phyloP scores from a whole-genome alignment of 2,329 filamentous ascomycete genomes.

The Monosporascus ibericus region DNA sequence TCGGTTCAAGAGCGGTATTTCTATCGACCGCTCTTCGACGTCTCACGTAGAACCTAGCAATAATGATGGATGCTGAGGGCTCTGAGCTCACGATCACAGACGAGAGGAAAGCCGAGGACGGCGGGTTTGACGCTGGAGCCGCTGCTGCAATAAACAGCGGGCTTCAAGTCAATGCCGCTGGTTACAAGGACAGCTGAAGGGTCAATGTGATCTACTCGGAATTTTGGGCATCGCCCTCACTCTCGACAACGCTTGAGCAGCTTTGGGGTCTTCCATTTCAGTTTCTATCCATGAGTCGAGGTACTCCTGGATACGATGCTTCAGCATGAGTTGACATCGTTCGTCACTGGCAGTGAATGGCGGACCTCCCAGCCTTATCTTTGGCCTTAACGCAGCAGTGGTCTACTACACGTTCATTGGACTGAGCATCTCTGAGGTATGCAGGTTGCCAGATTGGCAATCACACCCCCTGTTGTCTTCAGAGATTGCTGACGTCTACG shows the following conservation, averaged over 20 bases:
- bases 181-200: slow-evolving; percentile 55
- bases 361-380: slow-evolving; percentile 36
- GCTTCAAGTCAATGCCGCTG: slow-evolving; percentile 53
- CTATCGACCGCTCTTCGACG: too few relatives aligned
- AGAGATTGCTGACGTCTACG: slow-evolving; percentile 4
- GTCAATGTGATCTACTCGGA: slow-evolving; percentile 55
- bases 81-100: too few relatives aligned
- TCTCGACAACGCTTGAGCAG: slow-evolving; percentile 60
- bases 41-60: too few relatives aligned
- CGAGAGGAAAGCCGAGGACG: too few relatives aligned
- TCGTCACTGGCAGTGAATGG: slow-evolving; percentile 29
- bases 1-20: too few relatives aligned
- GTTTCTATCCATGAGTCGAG: slow-evolving; percentile 38
- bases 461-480: neutral
- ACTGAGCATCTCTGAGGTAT: slow-evolving; percentile 34
- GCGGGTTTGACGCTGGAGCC: too few relatives aligned
- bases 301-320: neutral
- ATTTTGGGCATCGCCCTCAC: slow-evolving; percentile 56
- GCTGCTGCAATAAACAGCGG: too few relatives aligned
- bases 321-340: neutral
- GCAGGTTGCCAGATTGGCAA: neutral
- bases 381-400: slow-evolving; percentile 34
- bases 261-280: slow-evolving; percentile 54
- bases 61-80: too few relatives aligned
- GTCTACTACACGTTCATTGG: slow-evolving; percentile 38